Conservation (phyloP, 2,329 filamentous ascomycete species). For the Diplodia scrobiculata region DNA sequence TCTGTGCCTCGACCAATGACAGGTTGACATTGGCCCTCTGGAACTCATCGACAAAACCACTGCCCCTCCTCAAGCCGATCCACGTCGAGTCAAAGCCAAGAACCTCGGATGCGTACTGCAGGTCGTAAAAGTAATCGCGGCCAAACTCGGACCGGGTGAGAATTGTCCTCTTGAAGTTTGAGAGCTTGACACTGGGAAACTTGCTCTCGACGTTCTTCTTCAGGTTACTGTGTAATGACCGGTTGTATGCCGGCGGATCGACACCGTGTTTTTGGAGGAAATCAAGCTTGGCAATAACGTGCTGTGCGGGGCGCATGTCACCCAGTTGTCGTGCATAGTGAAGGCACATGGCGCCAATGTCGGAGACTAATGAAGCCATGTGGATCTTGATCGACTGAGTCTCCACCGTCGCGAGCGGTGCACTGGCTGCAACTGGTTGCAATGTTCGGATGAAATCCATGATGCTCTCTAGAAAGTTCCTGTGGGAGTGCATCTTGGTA, state of each 20-base stretch:
- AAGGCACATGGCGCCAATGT: slow-evolving; percentile 87
- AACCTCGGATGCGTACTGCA: slow-evolving; percentile 73
- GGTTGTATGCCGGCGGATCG: slow-evolving; percentile 79
- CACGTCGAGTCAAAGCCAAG: slow-evolving; percentile 77
- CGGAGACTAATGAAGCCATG: slow-evolving; percentile 78
- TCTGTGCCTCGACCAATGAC: slow-evolving; percentile 88
- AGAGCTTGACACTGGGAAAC: slow-evolving; percentile 72
- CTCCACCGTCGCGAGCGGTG: slow-evolving; percentile 39
- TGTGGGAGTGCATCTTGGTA: slow-evolving; percentile 73
- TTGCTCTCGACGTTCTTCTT: slow-evolving; percentile 79
- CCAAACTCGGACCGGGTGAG: slow-evolving; percentile 69
- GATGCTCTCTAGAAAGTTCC: slow-evolving; percentile 70
- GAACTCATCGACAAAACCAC: slow-evolving; percentile 81
- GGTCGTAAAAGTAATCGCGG: slow-evolving; percentile 78
- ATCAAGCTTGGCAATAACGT: slow-evolving; percentile 71
- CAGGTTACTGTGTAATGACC: slow-evolving; percentile 81
- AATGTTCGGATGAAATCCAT: slow-evolving; percentile 67
- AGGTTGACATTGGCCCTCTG: slow-evolving; percentile 85
- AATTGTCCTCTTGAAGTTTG: slow-evolving; percentile 76
- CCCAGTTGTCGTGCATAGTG: slow-evolving; percentile 81
- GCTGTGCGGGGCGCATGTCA: slow-evolving; percentile 67
- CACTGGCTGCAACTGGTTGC: slow-evolving; percentile 59
- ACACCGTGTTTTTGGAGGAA: slow-evolving; percentile 81
- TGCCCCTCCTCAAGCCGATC: slow-evolving; percentile 57
- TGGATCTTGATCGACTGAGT: slow-evolving; percentile 47